Base-by-base conservation (phyloP, 768 basidiomycete species). In the Trametes cinnabarina region DNA sequence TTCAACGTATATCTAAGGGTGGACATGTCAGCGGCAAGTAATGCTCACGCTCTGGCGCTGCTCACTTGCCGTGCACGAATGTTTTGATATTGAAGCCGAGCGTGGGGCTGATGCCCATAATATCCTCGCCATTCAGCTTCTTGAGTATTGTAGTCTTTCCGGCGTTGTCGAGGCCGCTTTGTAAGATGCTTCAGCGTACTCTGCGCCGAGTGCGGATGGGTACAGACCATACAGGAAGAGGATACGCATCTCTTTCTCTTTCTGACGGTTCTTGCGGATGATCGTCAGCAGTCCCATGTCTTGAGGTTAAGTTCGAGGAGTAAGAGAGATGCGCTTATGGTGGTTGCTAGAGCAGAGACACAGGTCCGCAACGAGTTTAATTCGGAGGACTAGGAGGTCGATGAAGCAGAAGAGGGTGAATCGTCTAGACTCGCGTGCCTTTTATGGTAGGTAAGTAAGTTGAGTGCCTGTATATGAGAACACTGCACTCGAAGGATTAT, bases 81-180 rank as follows among this genome's bases (percentile, higher is more conserved):
- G 96, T 97, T 79, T 95, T 96, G 80, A 98, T 99, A 72, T 98
- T 97, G 81, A 99, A 99, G 11, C 97, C 97, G 14, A 99, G 77
- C 10, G 97, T 98, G 2, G 97, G 97, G 67, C 89, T 92, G 54
- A 98, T 86, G 50, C 79, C 82, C 66, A 79, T 80, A 64, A 96
- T 93, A 72, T 96, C 91, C 74, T 98, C 96, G 20, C 86, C 89
- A 61, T 91, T 95, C 61, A 98, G 79, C 72, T 91, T 92, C 78
- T 98, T 98, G 57, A 98, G 74, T 63, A 98, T 97, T 2, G 96
- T 99, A 2, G 97, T 98, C 79, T 99, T 98, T 51, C 97, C 97
- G 2, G 96, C 97, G 69, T 99, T 98, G 72, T 98, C 97, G 15
- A 99, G 84, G 9, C 97, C 96, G 42, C 96, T 98, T 69, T 34